These are phyloP conservation scores for Chamaecyparis obtusa DNA, from an alignment of 75 land plant species.

Conservation along the genomic window DNA sequence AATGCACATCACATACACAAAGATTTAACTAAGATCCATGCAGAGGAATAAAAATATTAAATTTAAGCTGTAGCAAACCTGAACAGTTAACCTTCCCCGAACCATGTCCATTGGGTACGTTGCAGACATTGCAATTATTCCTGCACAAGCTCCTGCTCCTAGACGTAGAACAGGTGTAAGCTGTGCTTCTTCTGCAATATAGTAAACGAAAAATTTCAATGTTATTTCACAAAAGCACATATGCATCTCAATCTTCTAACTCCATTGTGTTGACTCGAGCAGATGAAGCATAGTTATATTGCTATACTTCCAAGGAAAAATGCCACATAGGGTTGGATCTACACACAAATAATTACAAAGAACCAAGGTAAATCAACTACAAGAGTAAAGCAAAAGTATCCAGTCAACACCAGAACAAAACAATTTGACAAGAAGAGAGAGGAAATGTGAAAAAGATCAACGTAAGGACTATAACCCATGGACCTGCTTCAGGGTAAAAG, in stretches of 20 bases:
- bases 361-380: neutral
- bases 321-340: neutral
- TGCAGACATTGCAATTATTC: constrained; percentile 98
- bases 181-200: constrained; percentile 77
- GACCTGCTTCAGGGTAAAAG: no score
- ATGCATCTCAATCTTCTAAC: neutral
- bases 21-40: neutral
- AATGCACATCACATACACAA: neutral
- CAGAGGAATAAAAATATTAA: neutral
- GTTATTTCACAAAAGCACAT: neutral
- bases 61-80: constrained; percentile 36
- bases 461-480: neutral
- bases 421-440: neutral
- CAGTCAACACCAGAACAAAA: neutral
- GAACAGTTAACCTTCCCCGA: constrained; percentile 91
- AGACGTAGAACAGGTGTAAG: constrained; percentile 83
- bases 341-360: neutral
- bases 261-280: neutral
- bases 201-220: neutral
- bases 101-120: constrained; percentile 99
- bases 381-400: neutral
- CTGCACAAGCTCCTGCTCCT: constrained; percentile 96
- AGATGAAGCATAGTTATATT: neutral
- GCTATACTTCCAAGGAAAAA: neutral
- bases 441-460: neutral